Evolutionary conservation across 805 yeast genomes (phyloP).

Genomic region (Metschnikowia drakensbergensis): DNA sequence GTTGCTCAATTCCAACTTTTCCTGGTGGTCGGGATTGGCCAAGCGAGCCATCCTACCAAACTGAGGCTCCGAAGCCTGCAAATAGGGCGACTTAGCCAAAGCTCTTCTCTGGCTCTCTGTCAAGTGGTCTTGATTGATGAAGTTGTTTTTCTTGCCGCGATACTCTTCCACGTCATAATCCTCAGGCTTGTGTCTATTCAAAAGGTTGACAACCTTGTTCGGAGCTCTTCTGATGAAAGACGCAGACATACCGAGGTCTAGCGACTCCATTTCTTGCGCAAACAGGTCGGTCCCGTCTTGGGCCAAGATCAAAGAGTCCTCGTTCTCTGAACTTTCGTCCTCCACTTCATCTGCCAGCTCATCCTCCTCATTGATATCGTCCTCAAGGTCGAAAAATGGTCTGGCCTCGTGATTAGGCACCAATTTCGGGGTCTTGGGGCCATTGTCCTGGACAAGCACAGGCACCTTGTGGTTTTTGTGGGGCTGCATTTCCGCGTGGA

Average conservation of each 20-base stretch:
- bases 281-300: constrained; percentile 5
- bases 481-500: constrained; percentile 87
- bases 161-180: constrained; percentile 29
- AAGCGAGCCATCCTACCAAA: constrained; percentile 43
- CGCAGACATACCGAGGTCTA: constrained; percentile 38
- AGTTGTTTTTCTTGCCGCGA: constrained; percentile 20
- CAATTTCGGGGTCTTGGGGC: constrained; percentile 23
- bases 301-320: constrained; percentile 6
- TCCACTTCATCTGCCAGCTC: constrained; percentile 10
- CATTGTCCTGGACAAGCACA: constrained; percentile 22
- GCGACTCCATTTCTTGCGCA: constrained; percentile 28
- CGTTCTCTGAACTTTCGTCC: constrained; percentile 6
- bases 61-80: constrained; percentile 59
- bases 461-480: constrained; percentile 21
- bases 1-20: constrained; percentile 9
- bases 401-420: constrained; percentile 21
- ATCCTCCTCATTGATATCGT: constrained; percentile 13
- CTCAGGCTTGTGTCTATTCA: constrained; percentile 17
- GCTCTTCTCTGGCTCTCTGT: constrained; percentile 51
- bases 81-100: constrained; percentile 50
- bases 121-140: constrained; percentile 29
- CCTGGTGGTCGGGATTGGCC: constrained; percentile 31
- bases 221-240: constrained; percentile 41
- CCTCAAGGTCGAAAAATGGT: constrained; percentile 19
- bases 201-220: constrained; percentile 31